These are phyloP conservation scores for Auriscalpium vulgare DNA, from an alignment of 768 basidiomycete species.

Conservation along the genomic window DNA sequence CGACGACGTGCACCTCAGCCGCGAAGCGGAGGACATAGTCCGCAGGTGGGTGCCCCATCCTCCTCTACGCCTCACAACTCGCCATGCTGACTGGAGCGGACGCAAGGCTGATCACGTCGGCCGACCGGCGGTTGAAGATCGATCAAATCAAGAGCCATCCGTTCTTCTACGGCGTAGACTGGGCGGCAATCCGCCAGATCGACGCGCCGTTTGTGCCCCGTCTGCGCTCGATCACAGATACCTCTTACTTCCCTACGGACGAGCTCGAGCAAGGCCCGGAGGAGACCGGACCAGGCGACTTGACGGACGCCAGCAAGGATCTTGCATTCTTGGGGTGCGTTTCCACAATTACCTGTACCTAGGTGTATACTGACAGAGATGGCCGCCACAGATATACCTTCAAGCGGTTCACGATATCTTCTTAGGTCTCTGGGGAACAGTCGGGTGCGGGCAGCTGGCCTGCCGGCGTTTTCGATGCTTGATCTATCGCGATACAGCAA, in stretches of 20 bases:
- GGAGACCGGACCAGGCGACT: conserved; percentile 32
- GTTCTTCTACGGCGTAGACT: conserved; percentile 96
- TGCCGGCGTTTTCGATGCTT: background rate
- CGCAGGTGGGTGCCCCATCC: conserved; percentile 46
- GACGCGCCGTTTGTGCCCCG: conserved; percentile 97
- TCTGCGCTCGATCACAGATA: conserved; percentile 87
- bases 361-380: background rate
- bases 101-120: conserved; percentile 71
- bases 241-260: conserved; percentile 97
- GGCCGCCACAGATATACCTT: conserved; percentile 62
- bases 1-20: conserved; percentile 87
- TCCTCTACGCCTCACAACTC: background rate
- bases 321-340: conserved; percentile 51
- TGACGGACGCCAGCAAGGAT: conserved; percentile 41
- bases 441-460: conserved; percentile 8
- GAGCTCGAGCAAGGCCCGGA: conserved; percentile 74
- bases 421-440: conserved; percentile 35
- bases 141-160: conserved; percentile 89
- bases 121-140: conserved; percentile 67
- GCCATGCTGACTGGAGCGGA: background rate
- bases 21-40: conserved; percentile 87
- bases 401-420: conserved; percentile 66
- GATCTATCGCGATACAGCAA: background rate
- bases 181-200: conserved; percentile 79
- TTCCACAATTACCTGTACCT: background rate